Evolutionary conservation across 1,284 basidiomycete species (phyloP), one percentile per base, ranked within the genome.

Genomic region (Termitomyces sp.): DNA sequence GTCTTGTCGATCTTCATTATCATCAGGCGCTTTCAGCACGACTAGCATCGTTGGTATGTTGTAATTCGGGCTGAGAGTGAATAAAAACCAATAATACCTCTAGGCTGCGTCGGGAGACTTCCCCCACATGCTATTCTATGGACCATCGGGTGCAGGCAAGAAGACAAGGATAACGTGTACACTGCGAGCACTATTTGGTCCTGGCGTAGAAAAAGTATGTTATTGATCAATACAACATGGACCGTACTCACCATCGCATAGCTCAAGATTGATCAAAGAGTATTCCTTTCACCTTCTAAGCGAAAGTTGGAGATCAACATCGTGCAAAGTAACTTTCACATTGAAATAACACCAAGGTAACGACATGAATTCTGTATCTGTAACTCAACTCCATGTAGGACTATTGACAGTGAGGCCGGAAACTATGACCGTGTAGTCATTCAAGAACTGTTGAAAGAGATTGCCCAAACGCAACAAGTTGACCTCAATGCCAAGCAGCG

Each of bases 391-490:
- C 12, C 13, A 15, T 31, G 9, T 38, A 50, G 21, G n/a, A 40
- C 5, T 34, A 39, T 50, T 21, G 58, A 13, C 67, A 96, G 94
- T 62, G 96, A 99, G 73, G 94, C 96, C 0, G 97, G 96, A 8
- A 95, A 89, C 67, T 98, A 92, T 66, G 96, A 99, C 69, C 79
- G 97, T 57, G 83, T 96, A 0, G 92, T 99, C 45, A 95, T 99
- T 50, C 97, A 99, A 68, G 96, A 99, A 63, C 84, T 99, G 52
- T 73, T 99, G 58, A 99, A 99, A 71, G 96, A 99, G 72, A 98
- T 99, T 64, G 97, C 97, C 2, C 95, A 98, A 72, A 99, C 96
- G 2, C 96, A 99, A 67, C 96, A 98, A 68, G 93, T 99, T 6
- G 96, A 99, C 71, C 72, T 97, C 60, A 94, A 84, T 66, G 96